These are phyloP conservation scores for Cordyceps cicadae DNA, from an alignment of 2,329 filamentous ascomycete species.

Conservation along the genomic window DNA sequence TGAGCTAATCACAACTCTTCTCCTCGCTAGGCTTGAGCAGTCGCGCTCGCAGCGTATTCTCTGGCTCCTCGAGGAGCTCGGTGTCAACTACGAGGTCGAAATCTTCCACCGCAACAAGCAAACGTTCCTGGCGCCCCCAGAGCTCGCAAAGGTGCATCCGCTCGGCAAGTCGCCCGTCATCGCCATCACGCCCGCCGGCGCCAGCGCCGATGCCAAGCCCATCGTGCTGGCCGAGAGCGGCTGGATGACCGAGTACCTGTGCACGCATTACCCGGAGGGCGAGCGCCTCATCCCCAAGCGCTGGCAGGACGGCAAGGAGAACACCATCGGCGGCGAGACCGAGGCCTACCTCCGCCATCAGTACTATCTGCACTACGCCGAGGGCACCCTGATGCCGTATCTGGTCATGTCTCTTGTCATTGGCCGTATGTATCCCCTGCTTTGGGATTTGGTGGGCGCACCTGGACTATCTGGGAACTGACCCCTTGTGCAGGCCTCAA, in stretches of 20 bases:
- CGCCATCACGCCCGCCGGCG: constrained; percentile 44
- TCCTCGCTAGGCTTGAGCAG: constrained; percentile 62
- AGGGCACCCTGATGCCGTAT: constrained; percentile 73
- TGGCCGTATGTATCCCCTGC: constrained; percentile 29
- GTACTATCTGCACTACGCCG: constrained; percentile 74
- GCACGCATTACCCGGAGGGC: constrained; percentile 49
- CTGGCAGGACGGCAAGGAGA: constrained; percentile 51
- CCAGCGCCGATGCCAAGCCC: constrained; percentile 30
- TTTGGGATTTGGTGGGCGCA: not conserved
- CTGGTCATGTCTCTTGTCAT: constrained; percentile 59
- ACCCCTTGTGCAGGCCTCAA: constrained; percentile 30
- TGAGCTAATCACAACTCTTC: not conserved
- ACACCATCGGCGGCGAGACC: constrained; percentile 50
- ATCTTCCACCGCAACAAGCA: constrained; percentile 60
- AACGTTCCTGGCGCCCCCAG: constrained; percentile 62
- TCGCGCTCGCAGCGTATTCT: constrained; percentile 77
- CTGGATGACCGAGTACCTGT: constrained; percentile 73
- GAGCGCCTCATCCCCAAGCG: constrained; percentile 41
- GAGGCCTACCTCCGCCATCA: constrained; percentile 51
- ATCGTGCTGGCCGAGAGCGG: constrained; percentile 73
- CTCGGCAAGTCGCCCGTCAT: constrained; percentile 82
- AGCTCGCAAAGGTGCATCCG: constrained; percentile 70
- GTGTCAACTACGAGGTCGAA: constrained; percentile 70
- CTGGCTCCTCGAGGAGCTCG: constrained; percentile 79
- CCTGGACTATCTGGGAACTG: not conserved